Evolutionary conservation across 2,329 filamentous ascomycete genomes (phyloP).

Genomic region (Fusarium udum): DNA sequence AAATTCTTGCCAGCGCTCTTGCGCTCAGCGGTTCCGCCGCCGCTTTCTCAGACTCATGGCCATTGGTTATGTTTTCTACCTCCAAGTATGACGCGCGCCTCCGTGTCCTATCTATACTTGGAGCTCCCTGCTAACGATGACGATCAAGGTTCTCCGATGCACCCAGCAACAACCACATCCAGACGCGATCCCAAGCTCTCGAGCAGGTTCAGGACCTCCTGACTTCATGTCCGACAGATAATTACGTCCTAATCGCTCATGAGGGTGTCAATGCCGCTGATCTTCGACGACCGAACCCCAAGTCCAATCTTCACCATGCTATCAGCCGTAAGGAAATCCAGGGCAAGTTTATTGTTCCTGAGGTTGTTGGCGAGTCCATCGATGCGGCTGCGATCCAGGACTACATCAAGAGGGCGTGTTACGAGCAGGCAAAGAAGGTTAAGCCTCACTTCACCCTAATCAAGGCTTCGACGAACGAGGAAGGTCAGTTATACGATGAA

Average conservation of each 20-base stretch:
- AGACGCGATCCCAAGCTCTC: slow-evolving; percentile 58
- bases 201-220: slow-evolving; percentile 62
- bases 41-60: slow-evolving; percentile 87
- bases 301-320: slow-evolving; percentile 61
- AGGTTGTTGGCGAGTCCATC: slow-evolving; percentile 64
- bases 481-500: slow-evolving; percentile 53
- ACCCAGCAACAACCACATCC: slow-evolving; percentile 55
- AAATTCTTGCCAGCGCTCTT: slow-evolving; percentile 60
- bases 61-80: slow-evolving; percentile 89
- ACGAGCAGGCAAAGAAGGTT: slow-evolving; percentile 49
- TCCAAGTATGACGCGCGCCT: slow-evolving; percentile 69
- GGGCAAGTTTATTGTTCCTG: slow-evolving; percentile 60
- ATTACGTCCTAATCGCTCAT: slow-evolving; percentile 82
- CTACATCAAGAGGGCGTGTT: slow-evolving; percentile 60
- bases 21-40: slow-evolving; percentile 67
- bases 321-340: slow-evolving; percentile 49
- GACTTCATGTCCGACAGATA: slow-evolving; percentile 73
- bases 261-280: slow-evolving; percentile 77
- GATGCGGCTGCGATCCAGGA: slow-evolving; percentile 52
- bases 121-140: slow-evolving; percentile 37
- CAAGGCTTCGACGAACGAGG: slow-evolving; percentile 51
- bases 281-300: slow-evolving; percentile 63
- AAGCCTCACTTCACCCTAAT: slow-evolving; percentile 55
- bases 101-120: slow-evolving; percentile 13
- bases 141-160: slow-evolving; percentile 48